These are phyloP conservation scores for sorghum (Sorghum bicolor) DNA, from an alignment of 176 grass and related monocot genomes.

Conservation along the genomic window DNA sequence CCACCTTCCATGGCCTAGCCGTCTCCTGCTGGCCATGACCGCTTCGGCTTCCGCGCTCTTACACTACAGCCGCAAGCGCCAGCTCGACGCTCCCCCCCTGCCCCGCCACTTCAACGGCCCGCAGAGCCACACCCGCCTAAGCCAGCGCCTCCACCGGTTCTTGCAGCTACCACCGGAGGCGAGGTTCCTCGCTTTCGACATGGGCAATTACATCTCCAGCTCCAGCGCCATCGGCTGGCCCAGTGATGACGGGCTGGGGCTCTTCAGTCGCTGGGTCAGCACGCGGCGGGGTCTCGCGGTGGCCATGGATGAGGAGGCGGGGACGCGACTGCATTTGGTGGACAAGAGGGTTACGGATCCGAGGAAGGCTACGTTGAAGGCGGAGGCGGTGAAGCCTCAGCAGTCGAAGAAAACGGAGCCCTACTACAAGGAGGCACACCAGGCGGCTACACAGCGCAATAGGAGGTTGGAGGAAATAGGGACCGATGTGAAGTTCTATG, in stretches of 20 bases:
- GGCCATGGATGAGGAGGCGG: slow-evolving; percentile 30
- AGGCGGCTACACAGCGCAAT: not conserved
- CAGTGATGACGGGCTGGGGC: not conserved
- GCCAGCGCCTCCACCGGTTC: not conserved
- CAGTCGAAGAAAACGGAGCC: not conserved
- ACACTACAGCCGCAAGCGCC: slow-evolving; percentile 28
- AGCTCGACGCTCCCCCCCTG: not conserved
- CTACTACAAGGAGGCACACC: slow-evolving; percentile 12
- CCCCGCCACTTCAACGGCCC: slow-evolving; percentile 17
- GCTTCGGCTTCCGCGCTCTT: not conserved
- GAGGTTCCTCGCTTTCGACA: slow-evolving; percentile 14
- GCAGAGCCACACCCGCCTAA: slow-evolving; percentile 15
- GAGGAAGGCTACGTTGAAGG: slow-evolving; percentile 21
- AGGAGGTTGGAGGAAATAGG: slow-evolving; percentile 28
- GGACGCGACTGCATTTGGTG: not conserved
- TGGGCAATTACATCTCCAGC: slow-evolving; percentile 18
- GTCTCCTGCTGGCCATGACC: slow-evolving; percentile 18
- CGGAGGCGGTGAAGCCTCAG: not conserved
- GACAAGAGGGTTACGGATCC: slow-evolving; percentile 20
- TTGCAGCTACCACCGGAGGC: not conserved
- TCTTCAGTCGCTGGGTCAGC: slow-evolving; percentile 11
- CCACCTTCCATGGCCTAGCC: slow-evolving; percentile 23
- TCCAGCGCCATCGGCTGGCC: not conserved
- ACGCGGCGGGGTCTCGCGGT: slow-evolving; percentile 22
- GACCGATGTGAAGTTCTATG: not conserved